Base-by-base conservation (phyloP, 106 monocot species). In the Acanthochlamys bracteata region DNA sequence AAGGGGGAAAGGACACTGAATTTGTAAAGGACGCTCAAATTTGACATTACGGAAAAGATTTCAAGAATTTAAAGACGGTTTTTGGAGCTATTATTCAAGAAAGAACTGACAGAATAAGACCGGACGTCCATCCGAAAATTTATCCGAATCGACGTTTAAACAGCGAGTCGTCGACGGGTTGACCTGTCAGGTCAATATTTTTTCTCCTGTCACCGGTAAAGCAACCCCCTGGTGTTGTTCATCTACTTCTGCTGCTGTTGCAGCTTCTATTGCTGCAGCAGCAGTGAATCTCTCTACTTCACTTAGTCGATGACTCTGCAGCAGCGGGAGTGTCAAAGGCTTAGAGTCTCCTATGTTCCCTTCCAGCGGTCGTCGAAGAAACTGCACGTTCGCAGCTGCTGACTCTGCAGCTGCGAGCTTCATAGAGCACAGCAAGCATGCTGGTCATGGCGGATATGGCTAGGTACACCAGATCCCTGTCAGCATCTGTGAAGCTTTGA, bases 281-380 rank as follows among this genome's bases (percentile, higher is more conserved):
- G 74, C 70, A 51, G 66, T 86, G 40, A 74, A 81, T 16, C 83
- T 93, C 0, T 84, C 86, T 1, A 33, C 79, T 7, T 90, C 94
- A 1, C 73, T 84, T 11, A 90, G 95, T 69, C 69, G 95, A 4
- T 62, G 95, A 22, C 82, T 96, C 16, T 65, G 79, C 27, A 78
- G 55, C 66, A 85, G 81, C 70, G 80, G 85, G 10, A 88, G 91
- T 80, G 61, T 85, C 46, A 91, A 88, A 73, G 91, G 91, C 12
- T 88, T 67, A 8, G 91, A 98, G 70, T 98, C 96, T 19, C 88
- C 88, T 7, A 88, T 80, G 83, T 83, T 88, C 59, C 80, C 83
- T 17, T 52, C 86, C 74, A 68, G 59, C 39, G 71, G 78, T 6
- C 53, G 79, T 53, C 72, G 73, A 54, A 85, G 80, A 41, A 75